A percentile compares a stretch with the other conserved stretches of the same genome.
phyloP scores from a whole-genome alignment of 306 rosid genomes.

The Vigna radiata region DNA sequence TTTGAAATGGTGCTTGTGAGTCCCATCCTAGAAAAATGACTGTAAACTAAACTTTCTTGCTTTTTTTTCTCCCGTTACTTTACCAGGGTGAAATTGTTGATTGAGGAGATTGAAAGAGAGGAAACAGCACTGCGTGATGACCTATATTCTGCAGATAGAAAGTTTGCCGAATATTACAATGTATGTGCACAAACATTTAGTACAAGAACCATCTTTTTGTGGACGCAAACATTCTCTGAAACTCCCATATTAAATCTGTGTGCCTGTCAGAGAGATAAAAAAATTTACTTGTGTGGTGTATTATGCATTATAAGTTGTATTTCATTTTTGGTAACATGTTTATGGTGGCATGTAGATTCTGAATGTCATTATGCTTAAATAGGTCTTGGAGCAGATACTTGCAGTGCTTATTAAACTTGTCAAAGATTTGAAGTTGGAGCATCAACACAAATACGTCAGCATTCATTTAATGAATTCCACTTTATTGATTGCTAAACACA shows the following conservation, averaged over 20 bases:
- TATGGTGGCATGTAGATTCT: slow-evolving; percentile 22
- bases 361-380: slow-evolving; percentile 38
- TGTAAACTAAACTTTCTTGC: slow-evolving; percentile 28
- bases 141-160: slow-evolving; percentile 85
- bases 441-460: slow-evolving; percentile 87
- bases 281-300: slow-evolving; percentile 21
- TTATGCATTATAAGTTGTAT: slow-evolving; percentile 32
- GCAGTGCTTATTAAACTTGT: slow-evolving; percentile 90
- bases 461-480: slow-evolving; percentile 33
- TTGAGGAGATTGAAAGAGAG: slow-evolving; percentile 89
- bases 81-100: slow-evolving; percentile 83
- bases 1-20: slow-evolving; percentile 24
- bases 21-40: slow-evolving; percentile 28
- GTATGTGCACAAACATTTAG: slow-evolving; percentile 52
- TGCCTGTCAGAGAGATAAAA: slow-evolving; percentile 3
- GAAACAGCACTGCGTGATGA: slow-evolving; percentile 86
- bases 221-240: slow-evolving; percentile 20
- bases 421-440: slow-evolving; percentile 92
- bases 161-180: slow-evolving; percentile 86
- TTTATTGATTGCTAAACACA: slow-evolving; percentile 28
- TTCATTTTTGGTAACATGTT: slow-evolving; percentile 18
- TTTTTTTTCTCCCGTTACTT: slow-evolving; percentile 41
- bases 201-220: slow-evolving; percentile 38
- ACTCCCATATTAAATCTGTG: neutral
- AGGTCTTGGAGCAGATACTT: slow-evolving; percentile 96